Evolutionary conservation across 768 basidiomycete genomes (phyloP).

Genomic region (Termitomyces sp.): DNA sequence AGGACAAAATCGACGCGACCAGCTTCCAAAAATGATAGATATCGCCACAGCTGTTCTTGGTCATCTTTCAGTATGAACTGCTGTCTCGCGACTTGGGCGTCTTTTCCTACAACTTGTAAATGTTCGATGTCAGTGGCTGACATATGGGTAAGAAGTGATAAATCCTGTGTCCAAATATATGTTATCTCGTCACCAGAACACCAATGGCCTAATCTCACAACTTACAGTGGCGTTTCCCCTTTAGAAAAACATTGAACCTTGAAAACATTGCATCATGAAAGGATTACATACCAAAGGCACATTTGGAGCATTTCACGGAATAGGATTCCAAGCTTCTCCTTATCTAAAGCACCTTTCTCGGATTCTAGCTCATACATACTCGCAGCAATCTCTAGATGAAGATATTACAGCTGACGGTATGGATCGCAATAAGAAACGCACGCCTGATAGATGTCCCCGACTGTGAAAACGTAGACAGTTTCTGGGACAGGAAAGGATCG

Average conservation of each 20-base stretch:
- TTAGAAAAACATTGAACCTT: not conserved
- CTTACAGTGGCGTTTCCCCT: slow-evolving; percentile 94
- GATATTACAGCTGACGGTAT: not conserved
- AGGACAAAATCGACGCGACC: slow-evolving; percentile 81
- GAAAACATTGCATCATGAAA: not conserved
- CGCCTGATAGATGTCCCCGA: slow-evolving; percentile 77
- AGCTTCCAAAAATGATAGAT: slow-evolving; percentile 53
- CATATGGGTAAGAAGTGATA: slow-evolving; percentile 86
- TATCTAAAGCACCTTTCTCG: slow-evolving; percentile 46
- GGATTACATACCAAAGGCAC: slow-evolving; percentile 65
- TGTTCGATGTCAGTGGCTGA: slow-evolving; percentile 78
- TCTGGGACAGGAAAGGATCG: slow-evolving; percentile 84
- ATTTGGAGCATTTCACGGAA: slow-evolving; percentile 89
- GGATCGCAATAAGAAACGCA: slow-evolving; percentile 34
- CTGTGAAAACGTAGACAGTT: slow-evolving; percentile 76
- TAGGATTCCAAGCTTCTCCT: slow-evolving; percentile 55
- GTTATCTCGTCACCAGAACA: not conserved
- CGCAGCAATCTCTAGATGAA: slow-evolving; percentile 59
- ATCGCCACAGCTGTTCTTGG: slow-evolving; percentile 68
- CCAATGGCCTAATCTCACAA: not conserved
- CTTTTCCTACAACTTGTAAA: slow-evolving; percentile 78
- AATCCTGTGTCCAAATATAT: slow-evolving; percentile 52
- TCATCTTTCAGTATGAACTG: slow-evolving; percentile 86
- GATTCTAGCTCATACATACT: slow-evolving; percentile 65
- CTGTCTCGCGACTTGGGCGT: slow-evolving; percentile 74